These are phyloP conservation scores for Apiospora rasikravindrae DNA, from an alignment of 2,329 filamentous ascomycete genomes.

Conservation along the genomic window DNA sequence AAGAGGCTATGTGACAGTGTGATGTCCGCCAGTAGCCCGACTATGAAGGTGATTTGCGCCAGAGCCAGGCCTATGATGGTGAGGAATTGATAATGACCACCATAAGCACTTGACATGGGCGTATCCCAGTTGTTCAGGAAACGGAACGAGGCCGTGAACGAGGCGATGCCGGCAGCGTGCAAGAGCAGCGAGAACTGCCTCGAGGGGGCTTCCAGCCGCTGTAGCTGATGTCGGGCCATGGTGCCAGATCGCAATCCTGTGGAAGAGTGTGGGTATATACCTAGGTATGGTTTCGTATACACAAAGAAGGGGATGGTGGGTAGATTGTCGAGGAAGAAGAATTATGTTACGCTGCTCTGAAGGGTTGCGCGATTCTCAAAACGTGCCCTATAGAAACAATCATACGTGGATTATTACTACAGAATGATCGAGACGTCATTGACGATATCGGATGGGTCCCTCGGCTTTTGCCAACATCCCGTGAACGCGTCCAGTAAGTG, in stretches of 20 bases:
- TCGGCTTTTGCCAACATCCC: background rate
- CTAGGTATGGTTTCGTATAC: background rate
- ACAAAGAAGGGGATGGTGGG: background rate
- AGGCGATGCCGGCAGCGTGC: slow-evolving; percentile 60
- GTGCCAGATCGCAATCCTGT: background rate
- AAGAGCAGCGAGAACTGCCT: slow-evolving; percentile 65
- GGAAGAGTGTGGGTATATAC: background rate
- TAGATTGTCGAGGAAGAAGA: background rate
- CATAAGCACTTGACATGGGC: slow-evolving; percentile 63
- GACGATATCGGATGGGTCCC: slow-evolving; percentile 13
- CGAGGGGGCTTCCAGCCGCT: slow-evolving; percentile 70
- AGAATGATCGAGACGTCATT: slow-evolving; percentile 2
- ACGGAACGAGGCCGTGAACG: slow-evolving; percentile 59
- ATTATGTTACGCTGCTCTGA: background rate
- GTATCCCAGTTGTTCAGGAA: slow-evolving; percentile 57
- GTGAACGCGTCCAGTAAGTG: background rate
- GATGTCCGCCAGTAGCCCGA: slow-evolving; percentile 69
- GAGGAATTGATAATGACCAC: slow-evolving; percentile 73
- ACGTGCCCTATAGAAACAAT: background rate
- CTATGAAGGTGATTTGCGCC: slow-evolving; percentile 63
- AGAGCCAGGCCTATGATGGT: slow-evolving; percentile 74
- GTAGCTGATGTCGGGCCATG: slow-evolving; percentile 64
- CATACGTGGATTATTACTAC: background rate
- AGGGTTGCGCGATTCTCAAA: background rate
- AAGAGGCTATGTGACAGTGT: slow-evolving; percentile 65